A percentile compares a stretch with the other conserved stretches of the same genome.
These are phyloP conservation scores for Metarhizium robertsii DNA, from an alignment of 2,329 filamentous ascomycete species.

Conservation along the genomic window DNA sequence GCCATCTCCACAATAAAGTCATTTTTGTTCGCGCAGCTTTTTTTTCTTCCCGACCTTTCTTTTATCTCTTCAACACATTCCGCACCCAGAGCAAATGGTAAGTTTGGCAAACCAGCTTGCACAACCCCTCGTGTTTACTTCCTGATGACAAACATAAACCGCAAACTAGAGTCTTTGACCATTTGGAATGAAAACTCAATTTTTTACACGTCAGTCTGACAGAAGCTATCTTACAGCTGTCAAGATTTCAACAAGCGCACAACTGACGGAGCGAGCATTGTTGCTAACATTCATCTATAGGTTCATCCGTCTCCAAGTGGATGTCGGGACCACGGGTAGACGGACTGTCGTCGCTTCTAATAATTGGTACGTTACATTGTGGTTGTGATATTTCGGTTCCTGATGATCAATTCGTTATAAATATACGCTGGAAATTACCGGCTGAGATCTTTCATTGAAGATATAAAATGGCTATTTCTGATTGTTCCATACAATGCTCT, in stretches of 20 bases:
- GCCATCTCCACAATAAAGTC: conserved; percentile 13
- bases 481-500: conserved; percentile 27
- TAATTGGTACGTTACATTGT: conserved; percentile 20
- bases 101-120: conserved; percentile 6
- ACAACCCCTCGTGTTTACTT: conserved; percentile 15
- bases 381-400: conserved; percentile 10
- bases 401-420: conserved; percentile 60
- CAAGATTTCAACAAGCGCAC: neutral
- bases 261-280: neutral
- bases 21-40: conserved; percentile 18
- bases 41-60: conserved; percentile 10
- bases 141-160: conserved; percentile 78
- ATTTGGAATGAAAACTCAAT: conserved; percentile 66
- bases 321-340: neutral
- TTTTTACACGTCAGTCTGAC: conserved; percentile 94
- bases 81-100: conserved; percentile 8
- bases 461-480: conserved; percentile 84
- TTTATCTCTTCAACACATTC: conserved; percentile 4
- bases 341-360: neutral
- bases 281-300: conserved; percentile 16
- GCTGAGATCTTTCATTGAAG: conserved; percentile 69
- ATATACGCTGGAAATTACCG: conserved; percentile 92
- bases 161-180: conserved; percentile 99
- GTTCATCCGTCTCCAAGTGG: conserved; percentile 8
- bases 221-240: conserved; percentile 17